phyloP scores from a whole-genome alignment of 805 yeast genomes.

The Teunomyces aglyptinius region DNA sequence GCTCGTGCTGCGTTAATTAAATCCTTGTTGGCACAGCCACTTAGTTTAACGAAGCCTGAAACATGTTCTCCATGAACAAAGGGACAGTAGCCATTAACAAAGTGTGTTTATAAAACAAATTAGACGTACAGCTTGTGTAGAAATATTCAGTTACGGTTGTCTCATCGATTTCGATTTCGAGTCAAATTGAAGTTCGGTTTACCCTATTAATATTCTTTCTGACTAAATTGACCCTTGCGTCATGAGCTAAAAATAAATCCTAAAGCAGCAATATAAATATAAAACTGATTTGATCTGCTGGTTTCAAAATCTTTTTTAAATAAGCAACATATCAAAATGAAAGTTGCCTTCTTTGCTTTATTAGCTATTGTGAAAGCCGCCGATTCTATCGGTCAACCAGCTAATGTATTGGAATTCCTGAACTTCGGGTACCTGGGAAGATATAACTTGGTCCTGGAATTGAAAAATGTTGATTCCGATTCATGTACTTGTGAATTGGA shows the following conservation, averaged over 20 bases:
- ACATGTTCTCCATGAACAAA: too few species aligned
- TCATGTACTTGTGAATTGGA: slow-evolving; percentile 48
- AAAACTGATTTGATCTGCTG: neutral
- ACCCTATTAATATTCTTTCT: neutral
- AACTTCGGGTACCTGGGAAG: slow-evolving; percentile 58
- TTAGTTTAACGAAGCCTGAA: neutral
- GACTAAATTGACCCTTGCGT: neutral
- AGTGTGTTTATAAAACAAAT: too few species aligned
- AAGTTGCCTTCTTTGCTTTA: neutral
- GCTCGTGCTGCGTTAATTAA: neutral
- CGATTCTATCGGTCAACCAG: neutral
- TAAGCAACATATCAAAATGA: neutral
- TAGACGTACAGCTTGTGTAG: too few species aligned
- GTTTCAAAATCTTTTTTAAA: neutral
- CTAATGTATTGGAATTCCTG: slow-evolving; percentile 44
- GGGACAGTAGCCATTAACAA: too few species aligned
- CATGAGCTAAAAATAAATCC: neutral
- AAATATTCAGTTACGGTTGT: too few species aligned
- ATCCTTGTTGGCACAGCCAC: neutral
- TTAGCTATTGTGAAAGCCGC: slow-evolving; percentile 1
- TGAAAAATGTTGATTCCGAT: slow-evolving; percentile 41
- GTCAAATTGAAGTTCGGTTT: neutral
- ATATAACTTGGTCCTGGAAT: slow-evolving; percentile 45
- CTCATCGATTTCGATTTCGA: too few species aligned
- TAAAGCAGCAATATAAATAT: neutral